Percentiles rank a stretch among this genome's conserved stretches.
phyloP scores from a whole-genome alignment of 805 yeast genomes.

The Metschnikowia rubicola region DNA sequence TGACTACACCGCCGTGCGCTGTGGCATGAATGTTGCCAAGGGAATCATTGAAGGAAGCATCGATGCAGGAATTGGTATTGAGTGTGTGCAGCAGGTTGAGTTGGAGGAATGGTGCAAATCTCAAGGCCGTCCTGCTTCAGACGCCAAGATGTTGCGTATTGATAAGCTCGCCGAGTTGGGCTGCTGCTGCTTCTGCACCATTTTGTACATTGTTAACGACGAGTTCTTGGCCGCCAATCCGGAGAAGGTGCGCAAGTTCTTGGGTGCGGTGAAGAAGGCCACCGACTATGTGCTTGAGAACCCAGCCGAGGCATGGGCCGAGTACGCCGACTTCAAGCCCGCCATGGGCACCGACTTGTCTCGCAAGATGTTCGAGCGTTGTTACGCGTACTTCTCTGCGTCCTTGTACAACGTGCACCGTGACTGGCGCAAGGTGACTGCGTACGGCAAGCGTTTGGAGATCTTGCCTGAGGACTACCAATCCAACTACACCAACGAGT shows the following conservation, averaged over 20 bases:
- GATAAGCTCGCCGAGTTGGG: slow-evolving; percentile 55
- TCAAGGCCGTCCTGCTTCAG: slow-evolving; percentile 42
- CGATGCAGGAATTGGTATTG: slow-evolving; percentile 58
- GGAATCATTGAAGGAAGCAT: slow-evolving; percentile 52
- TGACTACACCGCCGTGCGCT: slow-evolving; percentile 55
- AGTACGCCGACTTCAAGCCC: slow-evolving; percentile 47
- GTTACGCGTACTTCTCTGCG: slow-evolving; percentile 52
- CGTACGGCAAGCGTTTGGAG: slow-evolving; percentile 52
- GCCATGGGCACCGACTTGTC: slow-evolving; percentile 40
- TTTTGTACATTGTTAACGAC: slow-evolving; percentile 52
- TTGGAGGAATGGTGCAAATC: slow-evolving; percentile 46
- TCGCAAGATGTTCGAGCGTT: slow-evolving; percentile 48
- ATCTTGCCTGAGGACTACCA: slow-evolving; percentile 48
- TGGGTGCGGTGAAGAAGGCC: slow-evolving; percentile 49
- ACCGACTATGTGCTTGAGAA: slow-evolving; percentile 44
- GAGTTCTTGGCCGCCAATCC: slow-evolving; percentile 45
- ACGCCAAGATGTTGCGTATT: slow-evolving; percentile 55
- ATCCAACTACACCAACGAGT: slow-evolving; percentile 51
- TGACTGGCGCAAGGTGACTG: slow-evolving; percentile 56
- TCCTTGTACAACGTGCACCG: slow-evolving; percentile 52
- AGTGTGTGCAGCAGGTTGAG: slow-evolving; percentile 58
- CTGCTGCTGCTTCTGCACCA: slow-evolving; percentile 58
- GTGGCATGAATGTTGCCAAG: slow-evolving; percentile 59
- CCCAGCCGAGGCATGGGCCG: slow-evolving; percentile 47
- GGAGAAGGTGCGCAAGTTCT: slow-evolving; percentile 41